These are phyloP conservation scores for Ceratorhiza oryzae-sativae DNA, from an alignment of 1,284 basidiomycete genomes.

Conservation along the genomic window DNA sequence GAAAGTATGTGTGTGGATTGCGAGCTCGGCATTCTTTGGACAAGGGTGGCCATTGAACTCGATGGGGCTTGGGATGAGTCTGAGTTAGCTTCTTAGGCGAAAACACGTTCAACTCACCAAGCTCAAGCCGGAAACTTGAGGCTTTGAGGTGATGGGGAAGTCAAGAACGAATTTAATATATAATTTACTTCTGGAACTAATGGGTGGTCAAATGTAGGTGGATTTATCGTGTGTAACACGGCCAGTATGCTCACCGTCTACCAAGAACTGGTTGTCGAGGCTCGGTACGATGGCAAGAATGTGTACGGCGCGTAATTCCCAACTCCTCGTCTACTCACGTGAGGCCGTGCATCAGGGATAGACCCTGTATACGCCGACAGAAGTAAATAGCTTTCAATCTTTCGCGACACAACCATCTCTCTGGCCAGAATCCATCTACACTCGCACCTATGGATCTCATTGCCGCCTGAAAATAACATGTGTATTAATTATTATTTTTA, in stretches of 20 bases:
- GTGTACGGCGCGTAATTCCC: slow-evolving; percentile 36
- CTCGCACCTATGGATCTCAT: no score
- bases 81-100: neutral
- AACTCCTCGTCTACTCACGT: slow-evolving; percentile 31
- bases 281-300: slow-evolving; percentile 15
- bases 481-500: no score
- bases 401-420: neutral
- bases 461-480: no score
- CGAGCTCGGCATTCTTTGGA: slow-evolving; percentile 27
- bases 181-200: slow-evolving; percentile 21
- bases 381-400: neutral
- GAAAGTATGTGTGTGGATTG: slow-evolving; percentile 54
- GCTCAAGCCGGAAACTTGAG: neutral
- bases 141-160: neutral
- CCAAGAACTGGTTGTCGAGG: slow-evolving; percentile 13
- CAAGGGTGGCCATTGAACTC: slow-evolving; percentile 24
- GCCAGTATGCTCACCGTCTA: slow-evolving; percentile 10
- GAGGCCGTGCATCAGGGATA: neutral
- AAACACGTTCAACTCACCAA: slow-evolving; percentile 10
- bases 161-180: slow-evolving; percentile 31
- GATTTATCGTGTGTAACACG: neutral
- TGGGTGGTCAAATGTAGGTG: neutral
- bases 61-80: neutral
- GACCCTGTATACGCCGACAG: neutral
- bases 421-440: neutral